phyloP scores from a whole-genome alignment of 2,329 filamentous ascomycete genomes.

The Fusarium sp. region DNA sequence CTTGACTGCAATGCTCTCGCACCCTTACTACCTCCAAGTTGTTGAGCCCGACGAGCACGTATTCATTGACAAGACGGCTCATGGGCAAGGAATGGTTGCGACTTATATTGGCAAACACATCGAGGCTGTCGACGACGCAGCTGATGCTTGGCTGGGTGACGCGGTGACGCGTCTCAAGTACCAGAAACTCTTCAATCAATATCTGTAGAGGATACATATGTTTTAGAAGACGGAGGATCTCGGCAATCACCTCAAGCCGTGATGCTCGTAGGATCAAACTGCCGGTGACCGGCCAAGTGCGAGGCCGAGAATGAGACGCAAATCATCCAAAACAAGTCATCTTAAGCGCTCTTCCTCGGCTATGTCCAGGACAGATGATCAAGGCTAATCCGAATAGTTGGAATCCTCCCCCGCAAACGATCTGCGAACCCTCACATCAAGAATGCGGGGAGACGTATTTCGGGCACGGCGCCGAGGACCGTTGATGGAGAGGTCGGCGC shows the following conservation, averaged over 20 bases:
- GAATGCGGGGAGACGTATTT: slow-evolving; percentile 16
- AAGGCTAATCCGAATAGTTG: neutral
- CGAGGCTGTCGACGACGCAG: slow-evolving; percentile 37
- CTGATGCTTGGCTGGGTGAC: slow-evolving; percentile 42
- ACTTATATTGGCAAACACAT: slow-evolving; percentile 40
- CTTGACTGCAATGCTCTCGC: slow-evolving; percentile 39
- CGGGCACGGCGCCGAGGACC: slow-evolving; percentile 25
- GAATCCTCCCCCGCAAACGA: slow-evolving; percentile 13
- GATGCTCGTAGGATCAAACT: too few relatives aligned
- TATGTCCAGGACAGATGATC: too few relatives aligned
- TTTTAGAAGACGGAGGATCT: too few relatives aligned
- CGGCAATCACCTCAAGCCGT: too few relatives aligned
- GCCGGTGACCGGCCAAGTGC: too few relatives aligned
- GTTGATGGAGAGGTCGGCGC: slow-evolving; percentile 2
- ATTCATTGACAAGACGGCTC: slow-evolving; percentile 45
- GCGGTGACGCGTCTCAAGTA: slow-evolving; percentile 27
- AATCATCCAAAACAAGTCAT: too few relatives aligned
- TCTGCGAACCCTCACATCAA: slow-evolving; percentile 13
- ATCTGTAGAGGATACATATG: slow-evolving; percentile 2
- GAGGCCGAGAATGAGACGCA: too few relatives aligned
- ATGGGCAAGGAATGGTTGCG: slow-evolving; percentile 43
- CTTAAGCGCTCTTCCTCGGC: too few relatives aligned
- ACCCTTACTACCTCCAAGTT: slow-evolving; percentile 44
- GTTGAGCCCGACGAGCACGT: slow-evolving; percentile 45
- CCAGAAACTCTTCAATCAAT: slow-evolving; percentile 39